Base-by-base conservation (phyloP, 2,329 filamentous ascomycete species). In the Exophiala spinifera region DNA sequence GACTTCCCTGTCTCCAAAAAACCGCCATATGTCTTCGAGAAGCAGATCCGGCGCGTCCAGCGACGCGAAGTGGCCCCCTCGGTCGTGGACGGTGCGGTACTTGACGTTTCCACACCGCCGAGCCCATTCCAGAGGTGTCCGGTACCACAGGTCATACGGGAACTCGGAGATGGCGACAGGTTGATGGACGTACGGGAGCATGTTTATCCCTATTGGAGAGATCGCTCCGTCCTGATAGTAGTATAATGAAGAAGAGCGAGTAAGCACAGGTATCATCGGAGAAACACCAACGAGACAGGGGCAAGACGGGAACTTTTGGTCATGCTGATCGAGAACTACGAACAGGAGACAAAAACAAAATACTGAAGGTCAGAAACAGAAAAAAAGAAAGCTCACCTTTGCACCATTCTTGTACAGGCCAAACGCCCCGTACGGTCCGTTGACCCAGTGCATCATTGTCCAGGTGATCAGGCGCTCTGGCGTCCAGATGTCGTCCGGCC, bases 31-130 rank as follows among this genome's bases (percentile, higher is more conserved):
- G 66, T 80, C 77, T 3, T 61, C 61, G 1, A 67, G 71, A 42
- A 80, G 67, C 4, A 71, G 63, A 53, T 76, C 72, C 77, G 77
- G 8, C 6, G 65, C 60, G 80, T 76, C 70, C 72, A 77, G 14
- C 76, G 76, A 5, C 75, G 76, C 65, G 80, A 81, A 67, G 10
- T 80, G 78, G 0, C 78, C 77, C 4, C 78, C 78, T 14, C 64
- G 66, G 11, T 74, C 68, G 63, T 56, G 56, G 19, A 56, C 47
- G n/a, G 25, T 43, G 10, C 47, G 28, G 13, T 40, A 40, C 25
- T 43, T 42, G 8, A 59, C 53, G 37, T 56, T 56, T 7, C 56
- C 56, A n/a, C 39, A 15, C 33, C 56, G 43, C 36, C 42, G 47
- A 6, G 53, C 53, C 56, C 56, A 59, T 3, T 56, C 48, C 7